Conservation (phyloP, 2,329 filamentous ascomycete species). For the Cladophialophora chaetospira region DNA sequence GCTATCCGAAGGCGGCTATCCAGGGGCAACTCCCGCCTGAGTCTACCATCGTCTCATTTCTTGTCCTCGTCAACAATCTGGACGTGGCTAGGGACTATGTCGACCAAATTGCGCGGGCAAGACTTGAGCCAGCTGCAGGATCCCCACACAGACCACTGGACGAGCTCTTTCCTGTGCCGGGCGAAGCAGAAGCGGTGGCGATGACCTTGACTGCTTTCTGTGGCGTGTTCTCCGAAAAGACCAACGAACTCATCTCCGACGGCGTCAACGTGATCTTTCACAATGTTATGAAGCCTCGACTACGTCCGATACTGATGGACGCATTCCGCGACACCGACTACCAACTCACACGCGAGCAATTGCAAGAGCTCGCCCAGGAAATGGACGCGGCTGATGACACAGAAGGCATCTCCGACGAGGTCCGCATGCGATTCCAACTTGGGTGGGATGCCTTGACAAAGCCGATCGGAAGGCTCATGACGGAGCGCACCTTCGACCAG, state of each 20-base stretch:
- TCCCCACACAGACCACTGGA: constrained; percentile 42
- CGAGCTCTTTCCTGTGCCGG: constrained; percentile 71
- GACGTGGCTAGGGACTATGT: constrained; percentile 92
- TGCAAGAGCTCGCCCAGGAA: constrained; percentile 35
- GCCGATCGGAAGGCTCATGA: constrained; percentile 83
- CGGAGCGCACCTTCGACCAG: constrained; percentile 71
- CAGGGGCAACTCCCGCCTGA: constrained; percentile 84
- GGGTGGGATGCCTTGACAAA: constrained; percentile 84
- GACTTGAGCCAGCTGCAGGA: constrained; percentile 54
- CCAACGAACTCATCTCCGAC: constrained; percentile 78
- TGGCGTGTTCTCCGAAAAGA: constrained; percentile 72
- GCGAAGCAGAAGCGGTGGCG: constrained; percentile 71
- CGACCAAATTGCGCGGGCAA: constrained; percentile 75
- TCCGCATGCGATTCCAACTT: constrained; percentile 76
- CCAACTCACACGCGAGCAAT: constrained; percentile 56
- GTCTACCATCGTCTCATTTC: constrained; percentile 82
- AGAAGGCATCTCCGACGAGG: constrained; percentile 58
- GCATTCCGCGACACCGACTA: constrained; percentile 94
- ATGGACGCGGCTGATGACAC: constrained; percentile 37
- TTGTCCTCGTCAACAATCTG: constrained; percentile 92
- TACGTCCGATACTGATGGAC: constrained; percentile 82
- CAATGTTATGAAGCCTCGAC: constrained; percentile 79
- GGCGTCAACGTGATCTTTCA: constrained; percentile 84
- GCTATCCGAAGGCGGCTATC: constrained; percentile 77
- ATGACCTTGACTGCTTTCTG: constrained; percentile 63